Conservation (phyloP, 2,329 filamentous ascomycete species). For the Cladophialophora immunda region DNA sequence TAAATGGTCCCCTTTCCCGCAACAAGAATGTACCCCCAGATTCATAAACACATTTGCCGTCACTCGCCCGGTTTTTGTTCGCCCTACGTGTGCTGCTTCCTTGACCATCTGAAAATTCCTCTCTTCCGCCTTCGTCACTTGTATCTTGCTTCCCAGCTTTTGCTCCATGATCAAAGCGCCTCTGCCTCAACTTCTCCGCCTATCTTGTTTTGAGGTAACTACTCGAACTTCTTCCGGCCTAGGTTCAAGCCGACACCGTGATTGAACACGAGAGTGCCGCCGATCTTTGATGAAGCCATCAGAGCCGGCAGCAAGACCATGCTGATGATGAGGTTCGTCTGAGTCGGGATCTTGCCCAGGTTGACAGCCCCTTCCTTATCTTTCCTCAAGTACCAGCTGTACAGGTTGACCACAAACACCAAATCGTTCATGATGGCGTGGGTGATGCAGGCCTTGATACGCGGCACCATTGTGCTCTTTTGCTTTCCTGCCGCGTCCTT, state of each 20-base stretch:
- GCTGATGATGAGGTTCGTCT: constrained; percentile 39
- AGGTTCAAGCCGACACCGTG: constrained; percentile 41
- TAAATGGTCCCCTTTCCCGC: not conserved
- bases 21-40: not conserved
- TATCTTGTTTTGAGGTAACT: not conserved
- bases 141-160: not conserved
- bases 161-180: not conserved
- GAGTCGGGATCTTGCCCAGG: constrained; percentile 35
- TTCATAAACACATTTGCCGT: constrained; percentile 9
- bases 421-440: constrained; percentile 41
- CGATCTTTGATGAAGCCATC: constrained; percentile 37
- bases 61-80: not conserved
- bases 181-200: not conserved
- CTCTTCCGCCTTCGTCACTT: not conserved
- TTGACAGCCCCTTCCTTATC: constrained; percentile 37
- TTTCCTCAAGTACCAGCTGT: constrained; percentile 40
- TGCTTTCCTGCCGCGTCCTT: constrained; percentile 39
- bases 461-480: constrained; percentile 41
- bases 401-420: constrained; percentile 39
- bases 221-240: constrained; percentile 40
- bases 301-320: constrained; percentile 34
- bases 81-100: not conserved
- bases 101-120: not conserved
- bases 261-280: constrained; percentile 39
- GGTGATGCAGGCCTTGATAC: constrained; percentile 41